Evolutionary conservation across 345 rosid species (phyloP).

Genomic region (Adansonia digitata): DNA sequence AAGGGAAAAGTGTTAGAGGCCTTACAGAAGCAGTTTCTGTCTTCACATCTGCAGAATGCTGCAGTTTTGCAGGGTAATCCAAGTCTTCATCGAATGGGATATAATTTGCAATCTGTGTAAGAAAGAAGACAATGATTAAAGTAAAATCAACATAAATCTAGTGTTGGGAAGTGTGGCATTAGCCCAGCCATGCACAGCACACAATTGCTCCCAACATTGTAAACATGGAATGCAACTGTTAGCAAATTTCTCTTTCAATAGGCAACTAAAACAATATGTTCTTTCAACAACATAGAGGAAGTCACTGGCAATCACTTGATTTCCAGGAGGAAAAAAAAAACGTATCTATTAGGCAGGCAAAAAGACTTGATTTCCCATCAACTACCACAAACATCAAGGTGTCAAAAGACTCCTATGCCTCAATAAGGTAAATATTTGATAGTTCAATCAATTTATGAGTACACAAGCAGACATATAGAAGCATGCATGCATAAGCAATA

Average conservation of each 20-base stretch:
- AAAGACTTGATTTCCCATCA: background rate
- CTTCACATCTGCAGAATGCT: slow-evolving; percentile 40
- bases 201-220: background rate
- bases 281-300: background rate
- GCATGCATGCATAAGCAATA: background rate
- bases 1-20: background rate
- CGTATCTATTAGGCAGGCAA: background rate
- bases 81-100: slow-evolving; percentile 70
- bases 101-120: slow-evolving; percentile 81
- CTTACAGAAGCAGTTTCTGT: slow-evolving; percentile 49
- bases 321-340: background rate
- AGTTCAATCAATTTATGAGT: background rate
- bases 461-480: background rate
- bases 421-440: background rate
- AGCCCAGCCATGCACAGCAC: background rate
- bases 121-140: slow-evolving; percentile 16
- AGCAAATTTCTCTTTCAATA: background rate
- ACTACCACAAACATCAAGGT: background rate
- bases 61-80: slow-evolving; percentile 91
- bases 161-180: background rate
- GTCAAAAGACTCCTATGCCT: background rate
- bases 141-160: background rate
- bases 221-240: background rate
- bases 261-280: background rate
- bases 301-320: background rate